These are phyloP conservation scores for Nakazawaea sp. DNA, from an alignment of 805 yeast genomes.

Conservation along the genomic window DNA sequence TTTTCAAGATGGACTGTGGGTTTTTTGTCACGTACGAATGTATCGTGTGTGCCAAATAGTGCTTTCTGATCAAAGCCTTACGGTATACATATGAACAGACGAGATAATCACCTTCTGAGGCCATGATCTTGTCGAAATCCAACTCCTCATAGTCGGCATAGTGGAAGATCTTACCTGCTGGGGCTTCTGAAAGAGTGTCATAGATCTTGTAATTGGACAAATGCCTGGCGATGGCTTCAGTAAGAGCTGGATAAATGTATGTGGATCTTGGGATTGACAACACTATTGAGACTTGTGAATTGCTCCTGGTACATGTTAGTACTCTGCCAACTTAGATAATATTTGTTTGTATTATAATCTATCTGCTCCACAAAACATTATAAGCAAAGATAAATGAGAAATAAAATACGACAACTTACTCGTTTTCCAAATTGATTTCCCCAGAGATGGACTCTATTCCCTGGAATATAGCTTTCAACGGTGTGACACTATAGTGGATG, in stretches of 20 bases:
- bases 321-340: too few relatives aligned
- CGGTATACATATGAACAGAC: constrained; percentile 81
- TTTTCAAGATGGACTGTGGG: constrained; percentile 54
- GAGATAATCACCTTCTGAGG: constrained; percentile 41
- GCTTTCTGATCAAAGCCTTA: constrained; percentile 87
- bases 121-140: constrained; percentile 59
- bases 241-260: constrained; percentile 31
- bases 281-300: too few relatives aligned
- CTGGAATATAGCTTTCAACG: constrained; percentile 65
- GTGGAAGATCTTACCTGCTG: constrained; percentile 45
- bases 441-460: constrained; percentile 46
- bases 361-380: too few relatives aligned
- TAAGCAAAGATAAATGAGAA: too few relatives aligned
- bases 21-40: constrained; percentile 66
- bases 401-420: too few relatives aligned
- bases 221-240: constrained; percentile 25
- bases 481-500: constrained; percentile 43
- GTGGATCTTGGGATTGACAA: constrained; percentile 30
- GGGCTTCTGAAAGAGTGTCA: constrained; percentile 7
- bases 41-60: constrained; percentile 81
- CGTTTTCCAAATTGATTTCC: constrained; percentile 43
- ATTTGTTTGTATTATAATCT: too few relatives aligned
- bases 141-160: constrained; percentile 88
- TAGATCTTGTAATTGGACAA: constrained; percentile 9
- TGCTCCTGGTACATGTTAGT: too few relatives aligned